A percentile compares a stretch with the other conserved stretches of the same genome.
These are phyloP conservation scores for Leptodermis oblonga DNA, from an alignment of 257 asterid genomes.

Conservation along the genomic window DNA sequence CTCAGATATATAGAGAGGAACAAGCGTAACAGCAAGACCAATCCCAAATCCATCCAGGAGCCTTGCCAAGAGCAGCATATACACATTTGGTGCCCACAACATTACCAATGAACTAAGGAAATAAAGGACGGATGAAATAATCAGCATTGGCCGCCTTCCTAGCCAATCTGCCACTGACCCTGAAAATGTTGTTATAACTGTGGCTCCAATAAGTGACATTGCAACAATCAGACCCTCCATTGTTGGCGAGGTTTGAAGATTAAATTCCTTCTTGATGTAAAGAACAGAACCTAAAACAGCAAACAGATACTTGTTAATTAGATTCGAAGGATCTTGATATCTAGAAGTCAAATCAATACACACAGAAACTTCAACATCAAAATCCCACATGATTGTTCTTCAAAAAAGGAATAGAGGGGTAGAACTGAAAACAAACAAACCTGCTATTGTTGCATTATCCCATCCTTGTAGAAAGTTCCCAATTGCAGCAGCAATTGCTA, in stretches of 20 bases:
- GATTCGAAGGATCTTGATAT: no score
- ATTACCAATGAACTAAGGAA: conserved; percentile 80
- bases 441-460: conserved; percentile 99
- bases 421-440: conserved; percentile 25
- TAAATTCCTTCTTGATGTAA: conserved; percentile 81
- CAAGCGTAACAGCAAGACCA: conserved; percentile 88
- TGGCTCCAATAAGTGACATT: conserved; percentile 88
- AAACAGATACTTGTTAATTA: no score
- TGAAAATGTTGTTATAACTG: conserved; percentile 77
- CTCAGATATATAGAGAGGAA: conserved; percentile 92
- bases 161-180: conserved; percentile 76
- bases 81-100: conserved; percentile 93
- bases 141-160: conserved; percentile 95
- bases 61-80: conserved; percentile 75
- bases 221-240: conserved; percentile 94
- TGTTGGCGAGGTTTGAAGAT: conserved; percentile 66
- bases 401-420: neutral
- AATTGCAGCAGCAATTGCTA: conserved; percentile 80
- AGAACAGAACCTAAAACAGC: conserved; percentile 69
- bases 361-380: neutral
- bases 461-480: conserved; percentile 97
- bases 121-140: conserved; percentile 69
- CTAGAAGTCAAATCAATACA: neutral
- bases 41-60: conserved; percentile 90
- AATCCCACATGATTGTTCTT: neutral